A percentile compares a stretch with the other conserved stretches of the same genome.
Conservation (phyloP, 495 filamentous ascomycete genomes). For the Trichocladium uniseriatum region DNA sequence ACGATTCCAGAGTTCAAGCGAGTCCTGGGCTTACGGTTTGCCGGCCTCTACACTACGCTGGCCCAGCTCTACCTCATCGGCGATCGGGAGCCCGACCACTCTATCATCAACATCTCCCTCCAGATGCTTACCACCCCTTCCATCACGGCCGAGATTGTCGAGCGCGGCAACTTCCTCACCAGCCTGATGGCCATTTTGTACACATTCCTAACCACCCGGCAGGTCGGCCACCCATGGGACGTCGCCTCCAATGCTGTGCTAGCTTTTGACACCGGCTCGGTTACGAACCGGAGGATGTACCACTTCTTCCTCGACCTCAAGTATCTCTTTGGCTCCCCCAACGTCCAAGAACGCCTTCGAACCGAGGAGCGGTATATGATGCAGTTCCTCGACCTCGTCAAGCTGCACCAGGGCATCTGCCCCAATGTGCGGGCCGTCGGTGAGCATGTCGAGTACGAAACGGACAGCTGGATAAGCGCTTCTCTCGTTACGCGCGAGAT, state of each 20-base stretch:
- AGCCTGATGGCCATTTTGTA: constrained; percentile 94
- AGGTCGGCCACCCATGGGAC: constrained; percentile 87
- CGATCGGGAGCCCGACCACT: constrained; percentile 93
- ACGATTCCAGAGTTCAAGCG: constrained; percentile 93
- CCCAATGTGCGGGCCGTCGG: constrained; percentile 85
- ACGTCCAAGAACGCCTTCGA: constrained; percentile 74
- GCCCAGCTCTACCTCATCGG: constrained; percentile 94
- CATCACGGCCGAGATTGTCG: constrained; percentile 88
- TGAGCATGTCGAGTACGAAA: constrained; percentile 97
- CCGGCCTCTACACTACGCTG: constrained; percentile 84
- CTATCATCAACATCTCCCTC: constrained; percentile 91
- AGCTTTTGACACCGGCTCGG: constrained; percentile 84
- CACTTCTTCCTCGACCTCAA: constrained; percentile 93
- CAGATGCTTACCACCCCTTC: constrained; percentile 96
- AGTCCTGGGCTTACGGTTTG: constrained; percentile 84
- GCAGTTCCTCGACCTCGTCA: constrained; percentile 92
- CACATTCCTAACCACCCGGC: constrained; percentile 89
- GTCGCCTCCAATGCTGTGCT: constrained; percentile 74
- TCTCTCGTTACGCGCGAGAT: constrained; percentile 91
- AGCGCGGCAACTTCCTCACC: constrained; percentile 92
- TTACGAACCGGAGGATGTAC: constrained; percentile 89
- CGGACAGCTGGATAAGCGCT: constrained; percentile 94
- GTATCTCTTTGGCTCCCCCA: constrained; percentile 76
- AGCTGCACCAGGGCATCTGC: constrained; percentile 92
- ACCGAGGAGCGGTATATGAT: constrained; percentile 76